Conservation (phyloP, 345 rosid genomes). For the Hibiscus trionum region DNA sequence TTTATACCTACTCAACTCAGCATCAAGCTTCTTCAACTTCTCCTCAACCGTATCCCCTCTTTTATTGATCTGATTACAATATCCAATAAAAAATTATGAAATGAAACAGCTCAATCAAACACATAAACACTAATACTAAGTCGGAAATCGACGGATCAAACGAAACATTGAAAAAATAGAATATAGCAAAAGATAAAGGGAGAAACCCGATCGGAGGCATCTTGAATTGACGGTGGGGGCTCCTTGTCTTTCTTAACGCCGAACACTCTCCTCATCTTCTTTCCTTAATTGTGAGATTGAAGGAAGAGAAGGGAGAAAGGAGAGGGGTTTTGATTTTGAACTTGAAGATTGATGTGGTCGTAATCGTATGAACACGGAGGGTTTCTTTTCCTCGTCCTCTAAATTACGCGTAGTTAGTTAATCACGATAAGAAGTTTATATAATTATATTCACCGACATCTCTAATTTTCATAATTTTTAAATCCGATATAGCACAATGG, state of each 20-base stretch:
- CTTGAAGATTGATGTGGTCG: background rate
- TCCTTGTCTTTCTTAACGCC: constrained; percentile 89
- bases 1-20: constrained; percentile 62
- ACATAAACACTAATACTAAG: background rate
- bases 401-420: background rate
- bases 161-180: background rate
- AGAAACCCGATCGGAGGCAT: constrained; percentile 77
- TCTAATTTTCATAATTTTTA: no score
- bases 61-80: constrained; percentile 51
- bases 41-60: constrained; percentile 91
- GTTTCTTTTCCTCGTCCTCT: background rate
- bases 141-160: background rate
- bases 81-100: background rate
- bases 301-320: background rate
- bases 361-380: background rate
- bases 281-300: background rate
- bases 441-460: no score
- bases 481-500: no score
- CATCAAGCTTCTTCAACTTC: constrained; percentile 74
- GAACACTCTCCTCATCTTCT: constrained; percentile 77
- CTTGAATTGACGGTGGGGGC: constrained; percentile 78
- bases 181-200: background rate
- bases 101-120: background rate
- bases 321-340: background rate
- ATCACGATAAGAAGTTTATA: background rate